Conservation (phyloP, 352 stramenopile species). For the Globisporangium mamillatum region DNA sequence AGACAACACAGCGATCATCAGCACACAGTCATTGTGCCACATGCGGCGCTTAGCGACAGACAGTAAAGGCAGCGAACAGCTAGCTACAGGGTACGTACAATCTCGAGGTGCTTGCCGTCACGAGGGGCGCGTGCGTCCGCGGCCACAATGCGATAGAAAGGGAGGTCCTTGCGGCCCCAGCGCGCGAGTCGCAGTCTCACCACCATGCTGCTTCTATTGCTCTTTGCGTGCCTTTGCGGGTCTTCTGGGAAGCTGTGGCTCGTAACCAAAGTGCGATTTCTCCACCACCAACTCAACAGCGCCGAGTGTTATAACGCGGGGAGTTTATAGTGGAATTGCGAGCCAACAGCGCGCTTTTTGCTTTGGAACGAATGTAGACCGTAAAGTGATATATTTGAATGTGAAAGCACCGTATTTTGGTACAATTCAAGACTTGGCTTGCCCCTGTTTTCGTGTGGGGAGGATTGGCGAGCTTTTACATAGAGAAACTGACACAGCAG, state of each 20-base stretch:
- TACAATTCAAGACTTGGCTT: background rate
- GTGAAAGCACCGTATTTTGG: background rate
- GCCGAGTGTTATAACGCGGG: background rate
- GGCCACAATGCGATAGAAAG: slow-evolving; percentile 88
- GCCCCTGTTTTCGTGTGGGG: background rate
- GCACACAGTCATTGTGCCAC: background rate
- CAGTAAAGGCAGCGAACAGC: background rate
- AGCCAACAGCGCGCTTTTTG: background rate
- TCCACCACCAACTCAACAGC: background rate
- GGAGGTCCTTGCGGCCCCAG: slow-evolving; percentile 85
- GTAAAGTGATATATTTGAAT: background rate
- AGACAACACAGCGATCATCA: background rate
- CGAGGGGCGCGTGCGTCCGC: slow-evolving; percentile 78
- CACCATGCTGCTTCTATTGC: slow-evolving; percentile 47
- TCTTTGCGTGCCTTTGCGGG: background rate
- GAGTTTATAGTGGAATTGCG: background rate
- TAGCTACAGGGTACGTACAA: slow-evolving; percentile 43
- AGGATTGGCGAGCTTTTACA: background rate
- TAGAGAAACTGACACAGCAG: background rate
- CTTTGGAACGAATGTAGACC: background rate
- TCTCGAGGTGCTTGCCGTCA: slow-evolving; percentile 85
- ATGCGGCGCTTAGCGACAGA: background rate
- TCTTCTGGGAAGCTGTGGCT: background rate
- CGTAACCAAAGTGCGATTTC: slow-evolving; percentile 4
- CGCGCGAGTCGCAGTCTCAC: slow-evolving; percentile 84